Evolutionary conservation across 2,329 filamentous ascomycete species (phyloP), one percentile per base, ranked within the genome.

Genomic region (Xylariaceae sp.): DNA sequence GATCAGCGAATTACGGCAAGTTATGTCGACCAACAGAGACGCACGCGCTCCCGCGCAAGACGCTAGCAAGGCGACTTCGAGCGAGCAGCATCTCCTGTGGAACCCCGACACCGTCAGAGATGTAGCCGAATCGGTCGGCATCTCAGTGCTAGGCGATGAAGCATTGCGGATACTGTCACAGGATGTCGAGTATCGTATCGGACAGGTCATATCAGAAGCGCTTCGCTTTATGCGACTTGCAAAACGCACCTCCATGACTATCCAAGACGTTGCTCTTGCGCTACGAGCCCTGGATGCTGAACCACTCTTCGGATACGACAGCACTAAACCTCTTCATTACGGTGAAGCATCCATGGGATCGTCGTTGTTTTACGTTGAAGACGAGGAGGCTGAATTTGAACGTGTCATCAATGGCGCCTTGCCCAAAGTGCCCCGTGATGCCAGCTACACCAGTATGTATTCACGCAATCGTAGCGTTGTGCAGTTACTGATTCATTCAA

Each of bases 361-460:
- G 75, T 92, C 93, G 56, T 78, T 99, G 18, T 99, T 93, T 75
- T 99, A 99, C 73, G 89, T 99, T 44, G 94, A 99, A 71, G 94
- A 99, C 73, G 94, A 99, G 72, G 94, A 99, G 78, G 88, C 97
- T 57, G 94, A 99, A 75, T 97, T 99, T 72, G 94, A 99, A 78
- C 97, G 97, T 79, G 80, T 99, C 66, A 97, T 99, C 73, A 99
- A 99, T 76, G 92, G 92, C 65, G 90, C 94, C 3, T 76, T 99
- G 66, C 94, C 94, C 30, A 97, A 95, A 74, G 92, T 99, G 35
- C 94, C 94, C 39, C 83, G 93, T 53, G 94, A 99, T 74, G 88
- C 94, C 68, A 90, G 87, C 62, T 93, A 97, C 71, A 97, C 93
- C 47, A 89, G 91, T 93, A 77, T 58, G 81, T 60, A 23, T 15